These are phyloP conservation scores for Candolleomyces efflorescens DNA, from an alignment of 768 basidiomycete species.

Conservation along the genomic window DNA sequence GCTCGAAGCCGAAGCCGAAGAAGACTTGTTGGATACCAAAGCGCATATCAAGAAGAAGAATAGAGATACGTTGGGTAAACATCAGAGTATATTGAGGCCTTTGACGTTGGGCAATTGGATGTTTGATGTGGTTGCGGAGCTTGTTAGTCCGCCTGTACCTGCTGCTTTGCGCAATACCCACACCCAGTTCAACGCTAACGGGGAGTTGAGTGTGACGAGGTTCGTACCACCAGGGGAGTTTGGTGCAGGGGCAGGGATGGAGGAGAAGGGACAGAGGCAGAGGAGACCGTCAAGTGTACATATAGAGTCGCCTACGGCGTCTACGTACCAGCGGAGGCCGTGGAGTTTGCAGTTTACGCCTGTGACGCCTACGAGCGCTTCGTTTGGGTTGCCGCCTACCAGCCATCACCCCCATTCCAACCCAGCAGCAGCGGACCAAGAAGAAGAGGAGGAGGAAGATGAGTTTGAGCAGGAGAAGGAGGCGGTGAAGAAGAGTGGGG, in stretches of 20 bases:
- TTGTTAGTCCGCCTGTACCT: constrained; percentile 5
- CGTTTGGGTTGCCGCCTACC: too few relatives aligned
- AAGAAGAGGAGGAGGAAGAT: constrained; percentile 16
- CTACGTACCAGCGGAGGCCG: too few relatives aligned
- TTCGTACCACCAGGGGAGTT: not conserved
- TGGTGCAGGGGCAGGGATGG: too few relatives aligned
- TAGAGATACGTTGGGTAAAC: too few relatives aligned
- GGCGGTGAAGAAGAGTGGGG: constrained; percentile 33
- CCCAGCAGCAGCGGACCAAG: constrained; percentile 17
- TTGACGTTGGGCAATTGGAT: constrained; percentile 77
- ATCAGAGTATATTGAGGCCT: constrained; percentile 46
- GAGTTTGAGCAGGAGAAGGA: constrained; percentile 43
- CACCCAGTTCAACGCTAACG: too few relatives aligned
- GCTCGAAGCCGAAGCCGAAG: constrained; percentile 45
- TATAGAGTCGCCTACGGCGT: constrained; percentile 23
- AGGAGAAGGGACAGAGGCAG: too few relatives aligned
- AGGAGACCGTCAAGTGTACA: constrained; percentile 21
- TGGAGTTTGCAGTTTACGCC: constrained; percentile 75
- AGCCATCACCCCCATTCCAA: constrained; percentile 13
- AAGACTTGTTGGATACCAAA: constrained; percentile 41
- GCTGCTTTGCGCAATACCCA: constrained; percentile 3
- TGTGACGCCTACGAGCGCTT: constrained; percentile 37
- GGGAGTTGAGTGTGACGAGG: too few relatives aligned
- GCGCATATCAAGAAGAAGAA: constrained; percentile 2
- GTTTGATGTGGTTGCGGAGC: constrained; percentile 74